These are phyloP conservation scores for Sporothrix inflata DNA, from an alignment of 2,329 filamentous ascomycete genomes.

Conservation along the genomic window DNA sequence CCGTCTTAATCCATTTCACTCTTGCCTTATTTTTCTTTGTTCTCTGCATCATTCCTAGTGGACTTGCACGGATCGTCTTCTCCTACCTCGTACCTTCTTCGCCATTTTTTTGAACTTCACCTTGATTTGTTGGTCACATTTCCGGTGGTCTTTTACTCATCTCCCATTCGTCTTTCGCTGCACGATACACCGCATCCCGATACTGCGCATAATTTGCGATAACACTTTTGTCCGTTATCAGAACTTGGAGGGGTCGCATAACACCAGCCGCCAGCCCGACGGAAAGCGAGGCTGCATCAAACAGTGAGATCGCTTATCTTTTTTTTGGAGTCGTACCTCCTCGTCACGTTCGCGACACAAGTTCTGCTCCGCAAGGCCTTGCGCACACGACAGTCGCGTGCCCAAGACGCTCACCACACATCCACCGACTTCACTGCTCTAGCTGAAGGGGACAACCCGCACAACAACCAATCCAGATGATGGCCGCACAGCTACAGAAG, in stretches of 20 bases:
- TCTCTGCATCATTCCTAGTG: background rate
- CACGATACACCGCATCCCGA: slow-evolving; percentile 6
- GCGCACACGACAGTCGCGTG: slow-evolving; percentile 3
- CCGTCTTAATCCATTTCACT: slow-evolving; percentile 16
- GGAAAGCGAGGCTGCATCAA: slow-evolving; percentile 11
- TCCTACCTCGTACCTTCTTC: background rate
- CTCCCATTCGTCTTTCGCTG: background rate
- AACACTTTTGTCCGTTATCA: slow-evolving; percentile 13
- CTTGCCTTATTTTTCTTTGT: slow-evolving; percentile 6
- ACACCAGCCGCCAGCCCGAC: slow-evolving; percentile 13
- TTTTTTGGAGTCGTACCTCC: background rate
- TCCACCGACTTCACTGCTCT: background rate
- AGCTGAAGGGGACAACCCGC: slow-evolving; percentile 6
- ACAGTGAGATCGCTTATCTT: slow-evolving; percentile 11
- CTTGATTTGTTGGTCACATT: background rate
- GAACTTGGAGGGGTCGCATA: slow-evolving; percentile 19
- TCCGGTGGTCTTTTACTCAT: background rate
- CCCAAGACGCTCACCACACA: background rate
- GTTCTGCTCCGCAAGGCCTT: background rate
- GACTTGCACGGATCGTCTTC: background rate
- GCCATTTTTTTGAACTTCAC: background rate
- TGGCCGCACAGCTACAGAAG: slow-evolving; percentile 36
- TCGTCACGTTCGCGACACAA: background rate
- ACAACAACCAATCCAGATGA: slow-evolving; percentile 31
- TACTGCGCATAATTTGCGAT: slow-evolving; percentile 9